Base-by-base conservation (phyloP, 2,329 filamentous ascomycete genomes). In the Alternaria brassicae region DNA sequence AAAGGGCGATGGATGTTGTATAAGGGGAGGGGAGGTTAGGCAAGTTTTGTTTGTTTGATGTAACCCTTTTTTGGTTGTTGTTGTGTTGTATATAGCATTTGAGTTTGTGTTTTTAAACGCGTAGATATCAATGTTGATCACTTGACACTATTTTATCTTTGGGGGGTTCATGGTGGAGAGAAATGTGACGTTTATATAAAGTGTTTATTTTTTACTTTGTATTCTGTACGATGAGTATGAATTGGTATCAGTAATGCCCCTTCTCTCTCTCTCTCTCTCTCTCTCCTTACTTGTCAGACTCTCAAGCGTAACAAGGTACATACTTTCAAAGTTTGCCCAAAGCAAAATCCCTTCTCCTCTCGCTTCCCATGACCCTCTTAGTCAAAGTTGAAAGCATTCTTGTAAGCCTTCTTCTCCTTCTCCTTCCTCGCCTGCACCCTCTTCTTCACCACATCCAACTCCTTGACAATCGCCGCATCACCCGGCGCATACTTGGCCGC, bases 381-480 rank as follows among this genome's bases (percentile, higher is more conserved):
- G 5, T 57, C 53, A 56, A 78, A 77, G 62, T 77, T 72, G 76
- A 98, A 98, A 80, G 96, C 95, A 82, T 96, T 98, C 82, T 90
- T 91, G 77, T 94, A 96, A 6, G 89, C 90, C 69, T 91, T 92
- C 86, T 93, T 96, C 83, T 97, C 92, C 86, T 93, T 96, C 77
- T 91, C 90, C 62, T 88, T 85, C 62, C 90, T 86, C 58, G 89
- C 91, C 10, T 87, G 84, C 25, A 90, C 86, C 70, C 85, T 87
- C 81, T 89, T 89, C 86, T 93, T 96, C 52, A 95, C 88, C n/a
- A 84, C 80, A 17, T 86, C 84, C 54, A 96, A 84, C 81, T 97
- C 93, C 70, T 87, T 90, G 61, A 83, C 79, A 65, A 98, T 87
- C 45, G 87, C 91, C 0, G 85, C 86, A 77, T 98, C 94, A 17